Evolutionary conservation across 306 rosid genomes (phyloP).

Genomic region (Prunus mume): DNA sequence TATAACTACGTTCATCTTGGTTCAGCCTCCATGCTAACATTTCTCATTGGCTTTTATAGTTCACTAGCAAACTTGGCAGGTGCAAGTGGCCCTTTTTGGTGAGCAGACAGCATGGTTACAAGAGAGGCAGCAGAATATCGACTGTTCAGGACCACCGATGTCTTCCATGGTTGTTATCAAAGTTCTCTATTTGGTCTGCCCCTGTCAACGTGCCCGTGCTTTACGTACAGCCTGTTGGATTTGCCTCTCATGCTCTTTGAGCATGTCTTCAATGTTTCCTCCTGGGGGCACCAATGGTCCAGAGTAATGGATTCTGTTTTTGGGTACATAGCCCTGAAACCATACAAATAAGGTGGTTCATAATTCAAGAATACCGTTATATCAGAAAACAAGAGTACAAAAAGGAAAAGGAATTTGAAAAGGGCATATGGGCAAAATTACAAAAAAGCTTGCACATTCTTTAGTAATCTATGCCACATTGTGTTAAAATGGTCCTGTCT

Average conservation of each 20-base stretch:
- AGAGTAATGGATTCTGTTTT: conserved; percentile 81
- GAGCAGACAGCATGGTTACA: conserved; percentile 13
- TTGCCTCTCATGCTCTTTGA: conserved; percentile 79
- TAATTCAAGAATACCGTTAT: not conserved
- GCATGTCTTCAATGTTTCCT: conserved; percentile 83
- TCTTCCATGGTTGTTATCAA: conserved; percentile 4
- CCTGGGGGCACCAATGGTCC: conserved; percentile 84
- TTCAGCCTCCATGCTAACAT: conserved; percentile 5
- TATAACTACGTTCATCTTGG: conserved; percentile 19
- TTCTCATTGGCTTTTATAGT: not conserved
- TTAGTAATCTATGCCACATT: not conserved
- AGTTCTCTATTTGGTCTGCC: conserved; percentile 30
- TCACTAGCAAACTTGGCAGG: not conserved
- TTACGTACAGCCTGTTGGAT: conserved; percentile 91
- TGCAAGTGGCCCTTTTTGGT: not conserved
- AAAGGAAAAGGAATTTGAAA: not conserved
- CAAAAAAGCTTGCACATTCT: not conserved
- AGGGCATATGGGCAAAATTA: not conserved
- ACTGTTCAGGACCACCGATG: not conserved
- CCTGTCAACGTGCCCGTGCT: conserved; percentile 48
- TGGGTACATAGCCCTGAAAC: conserved; percentile 49
- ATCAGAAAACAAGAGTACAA: not conserved
- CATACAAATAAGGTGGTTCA: conserved; percentile 5
- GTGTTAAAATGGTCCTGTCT: not conserved
- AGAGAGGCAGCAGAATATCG: not conserved